These are phyloP conservation scores for Neonectria faginata DNA, from an alignment of 2,329 filamentous ascomycete species.

Conservation along the genomic window DNA sequence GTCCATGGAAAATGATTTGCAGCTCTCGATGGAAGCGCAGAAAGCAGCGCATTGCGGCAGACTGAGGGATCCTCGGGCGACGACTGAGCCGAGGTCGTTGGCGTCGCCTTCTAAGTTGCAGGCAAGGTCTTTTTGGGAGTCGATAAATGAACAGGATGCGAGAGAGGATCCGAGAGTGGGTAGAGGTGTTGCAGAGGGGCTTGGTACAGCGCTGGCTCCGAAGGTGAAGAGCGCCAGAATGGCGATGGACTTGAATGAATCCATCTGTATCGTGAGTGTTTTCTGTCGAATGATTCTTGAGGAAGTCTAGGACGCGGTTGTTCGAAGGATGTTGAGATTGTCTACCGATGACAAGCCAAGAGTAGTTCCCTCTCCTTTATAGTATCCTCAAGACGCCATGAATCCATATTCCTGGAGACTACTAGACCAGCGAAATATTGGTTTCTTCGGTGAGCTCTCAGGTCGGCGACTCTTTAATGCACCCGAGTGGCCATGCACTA, in stretches of 20 bases:
- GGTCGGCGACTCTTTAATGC: background rate
- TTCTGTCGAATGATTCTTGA: background rate
- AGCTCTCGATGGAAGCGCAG: background rate
- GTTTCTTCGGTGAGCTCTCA: background rate
- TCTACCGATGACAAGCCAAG: background rate
- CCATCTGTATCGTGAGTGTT: background rate
- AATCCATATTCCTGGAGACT: background rate
- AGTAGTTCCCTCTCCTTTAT: background rate
- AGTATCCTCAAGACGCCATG: background rate
- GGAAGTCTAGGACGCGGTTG: background rate
- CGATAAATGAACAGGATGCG: background rate
- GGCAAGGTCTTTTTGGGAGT: background rate
- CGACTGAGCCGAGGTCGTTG: background rate
- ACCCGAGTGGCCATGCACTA: background rate
- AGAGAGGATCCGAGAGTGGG: background rate
- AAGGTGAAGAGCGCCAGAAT: background rate
- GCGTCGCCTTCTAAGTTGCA: slow-evolving; percentile 2
- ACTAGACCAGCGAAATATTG: background rate
- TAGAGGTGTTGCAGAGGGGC: background rate
- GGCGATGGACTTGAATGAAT: background rate
- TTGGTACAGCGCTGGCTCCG: background rate
- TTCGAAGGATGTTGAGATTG: background rate
- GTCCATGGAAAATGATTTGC: slow-evolving; percentile 1
- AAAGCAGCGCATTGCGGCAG: background rate
- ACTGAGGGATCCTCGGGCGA: background rate